phyloP scores from a whole-genome alignment of 306 rosid species.

The Casuarina equisetifolia region DNA sequence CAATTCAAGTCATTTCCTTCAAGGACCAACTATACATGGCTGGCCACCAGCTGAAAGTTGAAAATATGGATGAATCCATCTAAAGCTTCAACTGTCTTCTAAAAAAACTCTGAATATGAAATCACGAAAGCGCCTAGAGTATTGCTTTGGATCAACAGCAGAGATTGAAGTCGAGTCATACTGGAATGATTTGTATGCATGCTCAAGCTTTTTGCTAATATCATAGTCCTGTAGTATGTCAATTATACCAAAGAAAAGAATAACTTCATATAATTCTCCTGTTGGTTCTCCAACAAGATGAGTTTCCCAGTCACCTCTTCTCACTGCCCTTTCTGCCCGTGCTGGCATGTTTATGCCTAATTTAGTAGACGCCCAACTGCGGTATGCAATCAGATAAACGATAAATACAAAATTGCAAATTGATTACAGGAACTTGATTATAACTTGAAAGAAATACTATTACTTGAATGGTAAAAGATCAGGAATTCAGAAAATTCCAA shows the following conservation, averaged over 20 bases:
- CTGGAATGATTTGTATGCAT: constrained; percentile 92
- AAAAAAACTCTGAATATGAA: constrained; percentile 86
- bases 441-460: background rate
- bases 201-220: constrained; percentile 93
- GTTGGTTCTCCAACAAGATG: constrained; percentile 86
- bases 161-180: constrained; percentile 83
- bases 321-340: constrained; percentile 59
- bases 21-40: constrained; percentile 39
- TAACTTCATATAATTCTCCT: constrained; percentile 71
- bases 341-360: constrained; percentile 89
- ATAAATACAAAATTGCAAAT: background rate
- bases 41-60: constrained; percentile 35
- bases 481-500: background rate
- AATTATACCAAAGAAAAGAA: constrained; percentile 75
- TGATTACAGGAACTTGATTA: background rate
- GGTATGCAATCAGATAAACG: constrained; percentile 5
- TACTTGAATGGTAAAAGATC: background rate
- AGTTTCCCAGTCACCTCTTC: constrained; percentile 50
- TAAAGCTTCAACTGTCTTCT: constrained; percentile 61
- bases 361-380: constrained; percentile 57
- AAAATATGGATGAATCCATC: constrained; percentile 36
- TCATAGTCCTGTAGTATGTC: constrained; percentile 97
- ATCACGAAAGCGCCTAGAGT: constrained; percentile 91
- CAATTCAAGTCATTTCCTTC: constrained; percentile 32
- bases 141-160: constrained; percentile 95